Evolutionary conservation across 202 grass and related monocot genomes (phyloP).

Genomic region (Cymbopogon flexuosus): DNA sequence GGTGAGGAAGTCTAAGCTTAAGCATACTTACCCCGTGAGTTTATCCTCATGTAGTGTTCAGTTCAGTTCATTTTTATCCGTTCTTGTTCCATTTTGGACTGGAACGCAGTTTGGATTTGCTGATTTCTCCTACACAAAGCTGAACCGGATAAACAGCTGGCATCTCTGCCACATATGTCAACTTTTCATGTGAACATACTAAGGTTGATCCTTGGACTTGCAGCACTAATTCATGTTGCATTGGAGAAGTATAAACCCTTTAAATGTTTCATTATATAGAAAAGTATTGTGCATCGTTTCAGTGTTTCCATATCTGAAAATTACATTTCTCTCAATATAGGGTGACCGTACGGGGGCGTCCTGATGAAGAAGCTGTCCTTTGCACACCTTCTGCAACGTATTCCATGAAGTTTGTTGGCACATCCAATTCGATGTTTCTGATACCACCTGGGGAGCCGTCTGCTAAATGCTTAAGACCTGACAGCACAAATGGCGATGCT

Average conservation of each 20-base stretch:
- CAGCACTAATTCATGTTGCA: background rate
- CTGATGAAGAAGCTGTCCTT: conserved; percentile 84
- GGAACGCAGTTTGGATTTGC: background rate
- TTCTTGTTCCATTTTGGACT: background rate
- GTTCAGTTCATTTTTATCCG: background rate
- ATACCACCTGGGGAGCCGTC: conserved; percentile 53
- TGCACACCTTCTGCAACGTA: conserved; percentile 83
- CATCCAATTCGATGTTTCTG: conserved; percentile 75
- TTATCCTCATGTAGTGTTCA: background rate
- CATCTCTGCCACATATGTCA: background rate
- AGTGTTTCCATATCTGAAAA: background rate
- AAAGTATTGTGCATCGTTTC: background rate
- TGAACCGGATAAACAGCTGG: background rate
- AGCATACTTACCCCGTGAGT: background rate
- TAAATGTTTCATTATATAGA: background rate
- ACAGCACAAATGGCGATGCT: background rate
- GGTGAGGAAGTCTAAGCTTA: background rate
- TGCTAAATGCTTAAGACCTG: conserved; percentile 10
- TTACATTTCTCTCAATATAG: conserved; percentile 28
- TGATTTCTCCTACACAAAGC: background rate
- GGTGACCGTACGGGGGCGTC: conserved; percentile 56
- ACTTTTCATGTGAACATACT: background rate
- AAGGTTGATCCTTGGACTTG: background rate
- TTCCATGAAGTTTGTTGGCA: conserved; percentile 93
- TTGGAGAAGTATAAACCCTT: background rate